Percentiles rank a stretch among this genome's conserved stretches.
phyloP scores from a whole-genome alignment of 495 filamentous ascomycete species.

The Clavariopsis aquatica region DNA sequence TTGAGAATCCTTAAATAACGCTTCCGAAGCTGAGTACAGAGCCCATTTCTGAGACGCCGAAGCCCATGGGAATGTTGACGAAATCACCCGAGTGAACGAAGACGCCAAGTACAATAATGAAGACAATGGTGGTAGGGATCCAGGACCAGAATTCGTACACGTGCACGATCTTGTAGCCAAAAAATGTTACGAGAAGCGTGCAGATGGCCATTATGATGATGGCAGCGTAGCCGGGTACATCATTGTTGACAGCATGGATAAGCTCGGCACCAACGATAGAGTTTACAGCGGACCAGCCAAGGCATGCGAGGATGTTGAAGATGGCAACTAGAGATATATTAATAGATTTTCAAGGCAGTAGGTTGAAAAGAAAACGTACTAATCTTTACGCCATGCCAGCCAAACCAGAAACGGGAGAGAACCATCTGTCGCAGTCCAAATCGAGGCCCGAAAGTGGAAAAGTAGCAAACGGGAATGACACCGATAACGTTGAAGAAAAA shows the following conservation, averaged over 20 bases:
- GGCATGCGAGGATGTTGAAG: conserved; percentile 74
- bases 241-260: conserved; percentile 69
- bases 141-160: conserved; percentile 76
- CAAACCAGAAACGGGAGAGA: conserved; percentile 73
- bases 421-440: conserved; percentile 85
- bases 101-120: conserved; percentile 70
- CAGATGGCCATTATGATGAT: conserved; percentile 74
- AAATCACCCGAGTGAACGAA: conserved; percentile 79
- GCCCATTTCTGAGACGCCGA: conserved; percentile 64
- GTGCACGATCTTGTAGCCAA: conserved; percentile 74
- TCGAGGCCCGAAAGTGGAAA: conserved; percentile 73
- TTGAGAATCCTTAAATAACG: conserved; percentile 64
- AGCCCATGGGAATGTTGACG: conserved; percentile 63
- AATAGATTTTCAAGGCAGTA: too few species aligned
- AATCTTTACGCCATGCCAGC: conserved; percentile 35
- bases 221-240: conserved; percentile 53
- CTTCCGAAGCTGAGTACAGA: conserved; percentile 70
- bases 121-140: conserved; percentile 76
- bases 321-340: conserved; percentile 56
- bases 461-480: conserved; percentile 73
- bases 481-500: conserved; percentile 79
- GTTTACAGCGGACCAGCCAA: conserved; percentile 56
- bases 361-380: conserved; percentile 15
- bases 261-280: conserved; percentile 82
- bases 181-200: conserved; percentile 70